Percentiles rank a stretch among this genome's conserved stretches.
Evolutionary conservation across 208 protist genomes (phyloP).

Genomic region (Leishmania lainsoni): DNA sequence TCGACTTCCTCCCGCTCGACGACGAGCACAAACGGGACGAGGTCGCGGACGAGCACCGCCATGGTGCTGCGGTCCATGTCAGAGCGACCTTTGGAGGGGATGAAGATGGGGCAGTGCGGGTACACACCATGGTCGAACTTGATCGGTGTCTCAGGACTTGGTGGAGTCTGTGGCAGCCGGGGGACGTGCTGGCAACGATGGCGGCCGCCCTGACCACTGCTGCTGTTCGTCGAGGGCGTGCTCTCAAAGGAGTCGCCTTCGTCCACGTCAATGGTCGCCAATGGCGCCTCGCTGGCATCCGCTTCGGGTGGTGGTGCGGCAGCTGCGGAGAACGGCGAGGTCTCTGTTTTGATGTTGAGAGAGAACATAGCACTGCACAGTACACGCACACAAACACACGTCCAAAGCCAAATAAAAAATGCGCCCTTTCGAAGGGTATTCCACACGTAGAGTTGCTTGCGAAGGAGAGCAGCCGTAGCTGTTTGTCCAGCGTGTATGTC

Average conservation of each 20-base stretch:
- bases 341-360: conserved; percentile 24
- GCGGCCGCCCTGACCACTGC: neutral
- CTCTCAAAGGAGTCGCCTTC: conserved; percentile 22
- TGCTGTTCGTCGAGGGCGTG: conserved; percentile 21
- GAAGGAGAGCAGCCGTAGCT: neutral
- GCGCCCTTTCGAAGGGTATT: neutral
- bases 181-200: neutral
- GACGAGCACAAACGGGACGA: conserved; percentile 79
- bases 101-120: conserved; percentile 82
- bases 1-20: conserved; percentile 69
- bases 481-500: neutral
- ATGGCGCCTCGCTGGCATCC: conserved; percentile 7
- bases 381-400: neutral
- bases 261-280: conserved; percentile 11
- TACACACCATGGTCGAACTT: conserved; percentile 31
- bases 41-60: conserved; percentile 59
- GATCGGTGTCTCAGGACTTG: conserved; percentile 4
- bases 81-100: conserved; percentile 75
- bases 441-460: neutral
- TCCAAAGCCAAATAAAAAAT: conserved; percentile 1
- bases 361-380: conserved; percentile 11
- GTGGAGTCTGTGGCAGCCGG: conserved; percentile 1
- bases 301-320: neutral
- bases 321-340: conserved; percentile 1
- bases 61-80: conserved; percentile 67